A percentile compares a stretch with the other conserved stretches of the same genome.
Evolutionary conservation across 306 rosid species (phyloP).

Genomic region (Inga leiocalycina): DNA sequence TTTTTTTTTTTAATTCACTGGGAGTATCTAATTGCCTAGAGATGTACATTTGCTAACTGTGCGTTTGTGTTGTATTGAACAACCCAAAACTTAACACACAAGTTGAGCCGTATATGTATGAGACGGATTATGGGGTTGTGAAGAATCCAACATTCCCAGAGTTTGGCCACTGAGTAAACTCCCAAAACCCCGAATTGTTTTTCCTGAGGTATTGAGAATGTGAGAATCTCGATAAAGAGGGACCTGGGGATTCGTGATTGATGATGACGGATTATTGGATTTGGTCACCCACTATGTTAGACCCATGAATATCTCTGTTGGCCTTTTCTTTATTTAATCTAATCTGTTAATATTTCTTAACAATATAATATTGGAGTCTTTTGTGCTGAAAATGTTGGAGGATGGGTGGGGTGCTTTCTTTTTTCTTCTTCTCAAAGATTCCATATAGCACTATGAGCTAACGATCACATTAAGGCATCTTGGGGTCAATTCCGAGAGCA

Average conservation of each 20-base stretch:
- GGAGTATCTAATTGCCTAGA: slow-evolving; percentile 32
- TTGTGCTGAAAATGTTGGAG: slow-evolving; percentile 17
- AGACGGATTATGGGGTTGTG: slow-evolving; percentile 35
- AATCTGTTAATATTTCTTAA: not conserved
- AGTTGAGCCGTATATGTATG: slow-evolving; percentile 30
- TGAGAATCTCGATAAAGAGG: slow-evolving; percentile 78
- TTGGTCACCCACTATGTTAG: slow-evolving; percentile 11
- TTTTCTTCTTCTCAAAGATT: not conserved
- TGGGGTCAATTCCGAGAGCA: not conserved
- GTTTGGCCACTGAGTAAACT: slow-evolving; percentile 71
- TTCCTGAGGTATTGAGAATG: slow-evolving; percentile 58
- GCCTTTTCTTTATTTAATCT: not conserved
- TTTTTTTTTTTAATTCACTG: not conserved
- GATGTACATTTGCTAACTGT: slow-evolving; percentile 19
- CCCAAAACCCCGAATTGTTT: slow-evolving; percentile 38
- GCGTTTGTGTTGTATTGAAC: slow-evolving; percentile 22
- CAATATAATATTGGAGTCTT: not conserved
- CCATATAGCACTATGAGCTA: slow-evolving; percentile 2
- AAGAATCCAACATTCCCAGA: slow-evolving; percentile 71
- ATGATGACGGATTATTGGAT: slow-evolving; percentile 12
- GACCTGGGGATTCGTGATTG: not conserved
- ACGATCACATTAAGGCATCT: not conserved
- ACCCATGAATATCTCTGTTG: not conserved
- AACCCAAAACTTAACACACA: slow-evolving; percentile 25
- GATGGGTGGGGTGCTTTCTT: not conserved